A percentile compares a stretch with the other conserved stretches of the same genome.
Conservation (phyloP, 176 grass and related monocot genomes). For the Rhipidocladum racemiflorum region DNA sequence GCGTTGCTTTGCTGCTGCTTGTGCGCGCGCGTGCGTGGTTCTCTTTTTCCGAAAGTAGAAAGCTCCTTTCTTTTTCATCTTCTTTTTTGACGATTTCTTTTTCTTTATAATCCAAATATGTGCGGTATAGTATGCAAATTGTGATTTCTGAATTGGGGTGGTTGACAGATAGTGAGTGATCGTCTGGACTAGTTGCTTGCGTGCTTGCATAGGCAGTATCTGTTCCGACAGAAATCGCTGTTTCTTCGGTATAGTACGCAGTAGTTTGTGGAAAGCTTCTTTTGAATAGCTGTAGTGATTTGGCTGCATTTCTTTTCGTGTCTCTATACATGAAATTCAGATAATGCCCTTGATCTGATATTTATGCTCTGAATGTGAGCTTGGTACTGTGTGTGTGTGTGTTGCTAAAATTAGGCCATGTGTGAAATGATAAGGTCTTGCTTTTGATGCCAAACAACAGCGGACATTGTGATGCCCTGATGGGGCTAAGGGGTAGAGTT, state of each 20-base stretch:
- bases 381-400: background rate
- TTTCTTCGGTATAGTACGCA: background rate
- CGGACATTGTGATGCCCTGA: background rate
- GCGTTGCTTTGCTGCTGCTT: background rate
- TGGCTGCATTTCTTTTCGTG: background rate
- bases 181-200: background rate
- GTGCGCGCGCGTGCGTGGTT: background rate
- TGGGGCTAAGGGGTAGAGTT: background rate
- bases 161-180: background rate
- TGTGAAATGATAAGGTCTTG: background rate
- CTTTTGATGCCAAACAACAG: background rate
- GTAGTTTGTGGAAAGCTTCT: conserved; percentile 18
- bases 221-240: background rate
- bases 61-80: conserved; percentile 4
- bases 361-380: background rate
- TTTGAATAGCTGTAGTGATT: background rate
- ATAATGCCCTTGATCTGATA: background rate
- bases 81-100: background rate
- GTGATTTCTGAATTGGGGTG: background rate
- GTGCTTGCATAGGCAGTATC: background rate
- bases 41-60: conserved; percentile 18
- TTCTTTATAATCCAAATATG: background rate
- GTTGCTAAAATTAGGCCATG: background rate
- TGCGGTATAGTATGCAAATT: background rate
- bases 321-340: background rate